Evolutionary conservation across 768 basidiomycete genomes (phyloP).

Genomic region (Agaricus subrufescens): DNA sequence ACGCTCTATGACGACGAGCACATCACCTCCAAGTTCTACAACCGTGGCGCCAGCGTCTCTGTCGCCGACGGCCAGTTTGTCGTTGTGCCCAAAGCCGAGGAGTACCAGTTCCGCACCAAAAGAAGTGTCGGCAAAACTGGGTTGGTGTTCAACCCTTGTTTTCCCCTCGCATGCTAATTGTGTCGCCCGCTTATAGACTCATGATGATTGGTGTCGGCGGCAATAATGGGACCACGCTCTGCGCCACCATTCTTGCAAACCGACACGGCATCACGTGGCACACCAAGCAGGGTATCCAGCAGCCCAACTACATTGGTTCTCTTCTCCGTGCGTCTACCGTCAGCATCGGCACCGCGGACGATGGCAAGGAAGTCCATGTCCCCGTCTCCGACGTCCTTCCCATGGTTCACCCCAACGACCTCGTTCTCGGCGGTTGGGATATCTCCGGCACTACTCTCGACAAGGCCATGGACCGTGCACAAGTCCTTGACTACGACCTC

Average conservation of each 20-base stretch:
- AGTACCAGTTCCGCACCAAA: slow-evolving; percentile 89
- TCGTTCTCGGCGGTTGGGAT: slow-evolving; percentile 98
- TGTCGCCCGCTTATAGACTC: slow-evolving; percentile 45
- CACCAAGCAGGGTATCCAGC: slow-evolving; percentile 88
- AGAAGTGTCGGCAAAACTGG: slow-evolving; percentile 87
- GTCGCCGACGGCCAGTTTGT: slow-evolving; percentile 71
- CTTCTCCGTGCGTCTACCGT: slow-evolving; percentile 95
- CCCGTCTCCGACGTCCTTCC: slow-evolving; percentile 91
- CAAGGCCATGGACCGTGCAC: slow-evolving; percentile 88
- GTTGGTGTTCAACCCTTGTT: slow-evolving; percentile 40
- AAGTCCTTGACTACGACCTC: slow-evolving; percentile 94
- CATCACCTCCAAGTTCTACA: slow-evolving; percentile 78
- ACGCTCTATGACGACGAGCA: slow-evolving; percentile 77
- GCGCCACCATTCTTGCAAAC: slow-evolving; percentile 94
- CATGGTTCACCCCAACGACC: slow-evolving; percentile 98
- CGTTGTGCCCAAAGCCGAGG: slow-evolving; percentile 73
- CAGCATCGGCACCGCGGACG: slow-evolving; percentile 77
- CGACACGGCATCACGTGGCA: slow-evolving; percentile 91
- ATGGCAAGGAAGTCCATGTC: slow-evolving; percentile 87
- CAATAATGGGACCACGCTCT: slow-evolving; percentile 94
- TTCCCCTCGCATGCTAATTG: slow-evolving; percentile 13
- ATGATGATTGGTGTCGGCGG: slow-evolving; percentile 98
- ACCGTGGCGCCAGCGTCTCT: slow-evolving; percentile 72
- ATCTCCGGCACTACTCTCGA: slow-evolving; percentile 85
- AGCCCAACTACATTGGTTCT: slow-evolving; percentile 97